Evolutionary conservation across 2,329 filamentous ascomycete species (phyloP), one percentile per base, ranked within the genome.

Genomic region (Stemphylium lycopersici): DNA sequence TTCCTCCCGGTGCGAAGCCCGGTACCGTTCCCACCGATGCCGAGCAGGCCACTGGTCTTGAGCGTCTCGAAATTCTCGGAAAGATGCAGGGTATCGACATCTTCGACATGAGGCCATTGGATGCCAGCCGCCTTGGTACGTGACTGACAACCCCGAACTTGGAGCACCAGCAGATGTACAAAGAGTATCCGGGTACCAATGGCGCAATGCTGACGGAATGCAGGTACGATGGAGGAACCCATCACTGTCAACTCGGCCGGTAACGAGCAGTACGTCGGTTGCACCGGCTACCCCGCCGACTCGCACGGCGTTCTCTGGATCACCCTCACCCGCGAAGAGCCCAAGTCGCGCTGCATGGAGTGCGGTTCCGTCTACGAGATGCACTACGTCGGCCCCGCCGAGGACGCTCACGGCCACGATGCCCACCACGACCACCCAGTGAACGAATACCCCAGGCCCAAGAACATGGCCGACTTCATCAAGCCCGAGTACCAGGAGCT

Each of bases 51-150:
- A 98, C 95, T 69, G 95, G 95, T 90, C 85, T 98, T 57, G 95
- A 99, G 84, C 93, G 95, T 86, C 86, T 99, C 69, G 95, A 99
- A 81, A 95, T 99, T 74, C 84, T 99, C 77, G 95, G 95, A 81
- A 99, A 99, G 87, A 96, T 98, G 90, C 91, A 98, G 84, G 93
- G 95, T 66, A 83, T 97, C 71, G 95, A 99, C 76, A 84, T 98
- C 77, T 99, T 99, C 83, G 93, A 99, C 82, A 96, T 98, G 95
- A 89, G 87, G 79, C 95, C 95, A 62, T 86, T 99, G 70, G 95
- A 98, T 78, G 84, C 93, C 62, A 95, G 90, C 78, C 88, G 95
- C 75, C 86, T 85, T 79, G 93, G 93, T 90, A 83, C 64, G 82
- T 63, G 15, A 50, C 20, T 47, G 54, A 53, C 48, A 6, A 32